Evolutionary conservation across 176 grass and related monocot species (phyloP), one percentile per base, ranked within the genome.

Genomic region (Poa annua): DNA sequence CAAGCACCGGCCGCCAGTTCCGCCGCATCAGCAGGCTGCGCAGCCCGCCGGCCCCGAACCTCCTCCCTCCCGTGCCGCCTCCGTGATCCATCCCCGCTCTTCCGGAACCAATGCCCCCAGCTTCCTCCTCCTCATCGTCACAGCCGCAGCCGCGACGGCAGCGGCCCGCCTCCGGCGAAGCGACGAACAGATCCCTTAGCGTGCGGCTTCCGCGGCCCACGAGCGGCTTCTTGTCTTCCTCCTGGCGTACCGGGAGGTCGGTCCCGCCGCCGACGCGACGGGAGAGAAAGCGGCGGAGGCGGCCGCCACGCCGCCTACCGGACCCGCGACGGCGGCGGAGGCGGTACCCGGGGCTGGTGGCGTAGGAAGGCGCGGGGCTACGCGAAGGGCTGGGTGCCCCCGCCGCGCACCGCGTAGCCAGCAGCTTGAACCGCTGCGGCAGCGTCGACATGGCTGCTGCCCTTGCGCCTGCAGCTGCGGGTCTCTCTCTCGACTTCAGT

Each of bases 181-280:
- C 68, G 21, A 90, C 83, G 85, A 93, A 90, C 88, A 93, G 91
- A 90, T 93, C 91, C 68, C 88, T 83, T 19, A 93, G 88, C 35
- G 88, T 90, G 88, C 84, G 82, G 13, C 78, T 72, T 0, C 66
- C 67, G 26, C 81, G 52, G 39, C 64, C 81, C 17, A 76, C 53
- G 4, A 89, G 83, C 45, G 83, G 79, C 81, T 71, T 90, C 88
- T 78, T 77, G 17, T 82, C 59, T 17, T 90, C 88, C 49, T 90
- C 88, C 75, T 74, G 51, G 80, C 20, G 39, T 25, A 45, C 11
- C 13, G 55, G 53, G 19, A 75, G 24, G 54, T 84, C 86, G 15
- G 33, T 15, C 2, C 36, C 16, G 6, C 57, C 77, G 15, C 64
- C 60, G 19, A 82, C 51, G 33, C 73, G 81, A 56, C 76, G 76